Base-by-base conservation (phyloP, 257 asterid species). In the Echium plantagineum region DNA sequence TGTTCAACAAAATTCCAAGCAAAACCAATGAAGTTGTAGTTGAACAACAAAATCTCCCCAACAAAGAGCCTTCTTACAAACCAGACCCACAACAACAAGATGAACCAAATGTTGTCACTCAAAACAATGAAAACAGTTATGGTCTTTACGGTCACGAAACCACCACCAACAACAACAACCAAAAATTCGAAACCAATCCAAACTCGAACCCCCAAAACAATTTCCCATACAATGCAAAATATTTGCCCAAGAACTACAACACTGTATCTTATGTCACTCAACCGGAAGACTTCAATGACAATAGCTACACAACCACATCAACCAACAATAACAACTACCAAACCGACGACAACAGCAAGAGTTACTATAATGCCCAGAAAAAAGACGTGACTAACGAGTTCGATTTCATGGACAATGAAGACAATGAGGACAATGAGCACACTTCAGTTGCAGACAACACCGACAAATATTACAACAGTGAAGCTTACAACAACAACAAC, bases 191-290 rank as follows among this genome's bases (percentile, higher is more conserved):
- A 24, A 24, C 26, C 26, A 24, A 24, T n/a, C n/a, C n/a, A n/a
- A n/a, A n/a, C 26, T 3, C 26, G 26, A 24, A 24, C 26, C 26
- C 26, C 26, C 26, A 24, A 3, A 24, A 24, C 26, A 20, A 15
- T 3, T 5, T 9, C 9, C 31, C 16, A 13, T 3, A 13, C 20
- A 51, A 51, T 51, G 54, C 54, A 24, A 24, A 75, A 22, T 69
- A 80, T 70, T 82, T 83, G 15, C 84, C 86, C 51, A 78, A 72
- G 28, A 83, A 83, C 77, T 83, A 83, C 78, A 83, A 78, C 75
- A 73, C 81, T 6, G 78, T 71, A 12, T 70, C 90, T 15, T 80
- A 77, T 55, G 80, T 79, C 52, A 79, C 83, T 5, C 62, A 48
- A 4, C 78, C 86, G 0, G 78, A 76, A 17, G 61, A 66, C 73